These are phyloP conservation scores for Angophora floribunda DNA, from an alignment of 345 rosid genomes.

Conservation along the genomic window DNA sequence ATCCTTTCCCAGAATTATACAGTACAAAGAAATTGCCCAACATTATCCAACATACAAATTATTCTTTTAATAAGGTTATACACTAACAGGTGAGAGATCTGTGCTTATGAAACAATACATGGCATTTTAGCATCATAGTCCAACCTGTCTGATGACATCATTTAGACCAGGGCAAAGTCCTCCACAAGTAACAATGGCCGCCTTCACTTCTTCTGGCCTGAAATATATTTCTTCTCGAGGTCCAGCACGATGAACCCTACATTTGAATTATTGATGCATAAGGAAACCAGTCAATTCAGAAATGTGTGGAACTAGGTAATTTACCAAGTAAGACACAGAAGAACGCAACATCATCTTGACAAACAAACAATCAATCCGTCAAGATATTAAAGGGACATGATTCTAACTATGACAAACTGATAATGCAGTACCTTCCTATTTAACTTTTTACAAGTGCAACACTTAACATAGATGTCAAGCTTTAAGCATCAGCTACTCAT, in stretches of 20 bases:
- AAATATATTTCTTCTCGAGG: conserved; percentile 86
- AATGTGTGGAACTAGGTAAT: neutral
- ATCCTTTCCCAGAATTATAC: neutral
- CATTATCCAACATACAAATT: neutral
- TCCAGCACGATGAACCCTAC: conserved; percentile 93
- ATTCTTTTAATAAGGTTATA: neutral
- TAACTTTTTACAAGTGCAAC: neutral
- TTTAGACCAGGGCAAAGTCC: conserved; percentile 96
- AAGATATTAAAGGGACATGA: neutral
- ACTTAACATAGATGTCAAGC: neutral
- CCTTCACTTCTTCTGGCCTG: conserved; percentile 83
- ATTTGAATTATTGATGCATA: neutral
- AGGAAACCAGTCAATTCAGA: neutral
- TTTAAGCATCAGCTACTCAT: neutral
- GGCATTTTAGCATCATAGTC: neutral
- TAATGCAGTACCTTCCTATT: neutral
- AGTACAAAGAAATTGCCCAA: neutral
- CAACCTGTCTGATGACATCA: conserved; percentile 85
- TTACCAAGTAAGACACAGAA: neutral
- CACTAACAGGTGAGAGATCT: neutral
- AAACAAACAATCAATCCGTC: neutral
- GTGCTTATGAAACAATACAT: neutral
- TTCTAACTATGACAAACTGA: neutral
- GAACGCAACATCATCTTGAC: neutral
- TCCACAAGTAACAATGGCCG: conserved; percentile 92